Evolutionary conservation across 192 early-diverging fungal species (phyloP).

Genomic region (Glomus cerebriforme): DNA sequence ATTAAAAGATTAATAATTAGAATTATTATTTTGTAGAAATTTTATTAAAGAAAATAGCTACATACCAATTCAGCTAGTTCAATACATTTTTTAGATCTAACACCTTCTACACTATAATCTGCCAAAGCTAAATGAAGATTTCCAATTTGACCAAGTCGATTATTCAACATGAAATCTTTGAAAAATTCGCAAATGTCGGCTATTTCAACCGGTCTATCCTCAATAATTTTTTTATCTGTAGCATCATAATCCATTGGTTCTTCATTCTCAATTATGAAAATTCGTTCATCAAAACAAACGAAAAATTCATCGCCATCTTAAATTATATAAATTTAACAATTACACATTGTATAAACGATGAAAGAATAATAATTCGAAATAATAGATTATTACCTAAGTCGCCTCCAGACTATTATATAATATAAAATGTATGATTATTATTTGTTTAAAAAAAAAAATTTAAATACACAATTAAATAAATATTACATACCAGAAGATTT

Average conservation of each 20-base stretch:
- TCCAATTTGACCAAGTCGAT: conserved; percentile 68
- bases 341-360: background rate
- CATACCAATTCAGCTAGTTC: conserved; percentile 57
- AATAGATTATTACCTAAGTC: conserved; percentile 15
- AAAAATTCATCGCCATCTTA: conserved; percentile 14
- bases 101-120: conserved; percentile 49
- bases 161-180: conserved; percentile 62
- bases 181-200: conserved; percentile 59
- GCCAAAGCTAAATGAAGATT: conserved; percentile 69
- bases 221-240: conserved; percentile 31
- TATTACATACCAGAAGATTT: conserved; percentile 74
- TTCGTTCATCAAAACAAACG: conserved; percentile 56
- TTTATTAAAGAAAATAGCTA: background rate
- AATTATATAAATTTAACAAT: background rate
- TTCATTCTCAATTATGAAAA: conserved; percentile 36
- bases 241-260: conserved; percentile 55
- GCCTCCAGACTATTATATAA: background rate
- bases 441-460: too few species aligned
- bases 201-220: conserved; percentile 46
- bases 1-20: background rate
- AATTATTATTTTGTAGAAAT: background rate
- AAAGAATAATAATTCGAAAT: background rate
- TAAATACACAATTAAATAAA: conserved; percentile 45
- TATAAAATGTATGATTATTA: too few species aligned
- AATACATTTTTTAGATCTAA: conserved; percentile 51